Conservation (phyloP, 23 red algal species). For the Pyropia haitanensis region DNA sequence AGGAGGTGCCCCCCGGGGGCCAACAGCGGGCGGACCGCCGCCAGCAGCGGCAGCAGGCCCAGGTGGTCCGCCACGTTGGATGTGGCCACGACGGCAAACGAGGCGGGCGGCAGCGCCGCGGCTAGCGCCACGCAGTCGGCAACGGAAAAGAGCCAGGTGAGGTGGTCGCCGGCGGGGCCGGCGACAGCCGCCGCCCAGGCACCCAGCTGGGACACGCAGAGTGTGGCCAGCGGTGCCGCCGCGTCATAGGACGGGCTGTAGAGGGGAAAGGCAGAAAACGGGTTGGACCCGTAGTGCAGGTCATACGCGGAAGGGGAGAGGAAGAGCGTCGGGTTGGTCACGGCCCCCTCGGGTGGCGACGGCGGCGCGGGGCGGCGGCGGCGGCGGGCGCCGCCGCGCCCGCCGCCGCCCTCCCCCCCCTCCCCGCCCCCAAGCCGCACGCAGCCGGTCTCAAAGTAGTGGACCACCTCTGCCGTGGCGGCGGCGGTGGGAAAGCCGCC, state of each 20-base stretch:
- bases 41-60: constrained; percentile 1
- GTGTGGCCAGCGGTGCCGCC: not conserved
- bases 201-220: constrained; percentile 1
- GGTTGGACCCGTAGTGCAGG: constrained; percentile 3
- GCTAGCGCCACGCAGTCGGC: not conserved
- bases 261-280: not conserved
- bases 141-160: constrained; percentile 3
- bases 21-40: not conserved
- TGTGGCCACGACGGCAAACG: constrained; percentile 1
- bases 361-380: no score
- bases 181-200: not conserved
- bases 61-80: constrained; percentile 1
- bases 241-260: not conserved
- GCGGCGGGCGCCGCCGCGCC: no score
- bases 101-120: not conserved
- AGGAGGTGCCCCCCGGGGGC: not conserved
- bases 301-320: not conserved
- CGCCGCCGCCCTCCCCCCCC: no score
- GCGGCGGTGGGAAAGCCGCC: not conserved
- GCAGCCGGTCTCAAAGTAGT: not conserved
- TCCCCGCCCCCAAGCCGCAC: not conserved
- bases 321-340: constrained; percentile 8
- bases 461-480: not conserved
- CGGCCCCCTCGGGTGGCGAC: no score
- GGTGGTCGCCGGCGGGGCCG: not conserved